phyloP scores from a whole-genome alignment of 2,329 filamentous ascomycete genomes.

The Whalleya microplaca region DNA sequence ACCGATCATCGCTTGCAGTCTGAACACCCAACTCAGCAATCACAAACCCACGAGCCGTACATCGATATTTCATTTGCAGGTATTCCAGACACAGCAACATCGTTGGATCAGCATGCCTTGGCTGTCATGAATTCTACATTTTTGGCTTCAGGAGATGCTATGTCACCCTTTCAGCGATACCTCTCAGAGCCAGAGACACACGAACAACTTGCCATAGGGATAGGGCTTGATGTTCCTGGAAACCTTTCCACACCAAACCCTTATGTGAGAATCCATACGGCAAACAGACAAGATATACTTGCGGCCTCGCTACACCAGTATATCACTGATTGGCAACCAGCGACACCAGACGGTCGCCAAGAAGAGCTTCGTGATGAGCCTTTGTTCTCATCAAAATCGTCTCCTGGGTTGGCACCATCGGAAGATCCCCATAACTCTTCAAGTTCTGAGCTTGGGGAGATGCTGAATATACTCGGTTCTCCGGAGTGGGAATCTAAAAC shows the following conservation, averaged over 20 bases:
- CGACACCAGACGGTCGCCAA: not conserved
- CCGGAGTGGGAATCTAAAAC: constrained; percentile 12
- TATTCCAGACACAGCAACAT: not conserved
- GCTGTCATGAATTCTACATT: not conserved
- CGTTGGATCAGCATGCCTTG: constrained; percentile 4
- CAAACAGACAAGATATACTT: not conserved
- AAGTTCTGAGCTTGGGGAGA: constrained; percentile 6
- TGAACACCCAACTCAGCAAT: not conserved
- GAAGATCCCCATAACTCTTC: constrained; percentile 3
- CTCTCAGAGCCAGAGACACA: constrained; percentile 21
- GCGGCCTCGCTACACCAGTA: not conserved
- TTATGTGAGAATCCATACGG: constrained; percentile 1
- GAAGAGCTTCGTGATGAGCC: not conserved
- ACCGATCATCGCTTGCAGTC: not conserved
- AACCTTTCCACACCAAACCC: not conserved
- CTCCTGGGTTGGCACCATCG: not conserved
- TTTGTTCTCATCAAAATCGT: constrained; percentile 3
- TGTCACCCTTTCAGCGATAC: constrained; percentile 27
- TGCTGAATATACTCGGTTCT: constrained; percentile 5
- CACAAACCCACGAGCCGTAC: not conserved
- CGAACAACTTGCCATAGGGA: constrained; percentile 28
- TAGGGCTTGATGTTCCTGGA: not conserved
- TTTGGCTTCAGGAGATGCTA: not conserved
- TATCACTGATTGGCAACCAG: not conserved
- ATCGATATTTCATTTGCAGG: not conserved